Evolutionary conservation across 1,284 basidiomycete species (phyloP).

Genomic region (Austropuccinia psidii): DNA sequence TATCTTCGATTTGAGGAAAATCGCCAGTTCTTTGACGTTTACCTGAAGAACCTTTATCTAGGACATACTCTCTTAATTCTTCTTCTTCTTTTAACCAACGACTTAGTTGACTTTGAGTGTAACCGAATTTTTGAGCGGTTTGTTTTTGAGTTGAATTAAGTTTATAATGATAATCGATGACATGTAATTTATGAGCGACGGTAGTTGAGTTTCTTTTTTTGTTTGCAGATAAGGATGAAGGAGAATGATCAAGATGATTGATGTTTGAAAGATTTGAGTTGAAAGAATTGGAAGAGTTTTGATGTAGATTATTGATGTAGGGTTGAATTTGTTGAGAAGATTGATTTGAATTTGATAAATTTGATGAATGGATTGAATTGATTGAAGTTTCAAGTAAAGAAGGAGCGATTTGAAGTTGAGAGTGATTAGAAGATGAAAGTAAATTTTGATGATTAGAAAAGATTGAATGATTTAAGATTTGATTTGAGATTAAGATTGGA

Average conservation of each 20-base stretch:
- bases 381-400: neutral
- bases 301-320: too few species aligned
- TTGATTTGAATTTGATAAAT: too few species aligned
- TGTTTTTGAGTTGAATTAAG: conserved; percentile 17
- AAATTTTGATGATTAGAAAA: too few species aligned
- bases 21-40: conserved; percentile 30
- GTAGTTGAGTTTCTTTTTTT: conserved; percentile 32
- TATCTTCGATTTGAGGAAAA: conserved; percentile 23
- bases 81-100: conserved; percentile 34
- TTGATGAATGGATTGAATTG: too few species aligned
- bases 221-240: too few species aligned
- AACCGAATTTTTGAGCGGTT: conserved; percentile 13
- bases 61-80: conserved; percentile 17
- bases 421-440: too few species aligned
- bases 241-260: neutral
- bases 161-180: conserved; percentile 16
- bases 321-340: too few species aligned
- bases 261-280: neutral
- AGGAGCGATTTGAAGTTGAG: neutral
- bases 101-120: conserved; percentile 27
- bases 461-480: too few species aligned
- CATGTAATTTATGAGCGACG: conserved; percentile 26
- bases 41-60: conserved; percentile 28
- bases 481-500: too few species aligned
- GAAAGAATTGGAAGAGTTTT: neutral